Evolutionary conservation across 2,329 filamentous ascomycete species (phyloP).

Genomic region (Aureobasidium sp.): DNA sequence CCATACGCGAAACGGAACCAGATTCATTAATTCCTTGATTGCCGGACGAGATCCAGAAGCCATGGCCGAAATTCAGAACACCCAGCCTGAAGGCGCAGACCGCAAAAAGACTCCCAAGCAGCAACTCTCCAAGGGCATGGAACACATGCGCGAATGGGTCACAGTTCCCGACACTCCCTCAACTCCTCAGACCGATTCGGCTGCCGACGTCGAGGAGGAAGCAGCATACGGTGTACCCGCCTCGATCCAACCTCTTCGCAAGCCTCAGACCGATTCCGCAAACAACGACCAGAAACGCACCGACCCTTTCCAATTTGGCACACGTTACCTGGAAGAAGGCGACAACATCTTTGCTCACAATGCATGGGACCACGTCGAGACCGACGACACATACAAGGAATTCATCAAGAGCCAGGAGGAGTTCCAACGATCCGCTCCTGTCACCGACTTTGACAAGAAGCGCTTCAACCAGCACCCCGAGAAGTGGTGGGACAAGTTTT

Average conservation of each 20-base stretch:
- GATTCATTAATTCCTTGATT: not conserved
- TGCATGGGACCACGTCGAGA: constrained; percentile 96
- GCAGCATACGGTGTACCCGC: constrained; percentile 44
- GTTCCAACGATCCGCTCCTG: constrained; percentile 76
- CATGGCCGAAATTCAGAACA: not conserved
- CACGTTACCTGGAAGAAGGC: constrained; percentile 69
- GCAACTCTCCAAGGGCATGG: constrained; percentile 44
- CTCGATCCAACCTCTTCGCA: constrained; percentile 36
- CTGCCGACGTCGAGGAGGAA: constrained; percentile 16
- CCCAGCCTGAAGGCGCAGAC: not conserved
- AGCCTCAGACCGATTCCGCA: constrained; percentile 54
- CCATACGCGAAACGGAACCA: not conserved
- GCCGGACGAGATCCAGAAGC: not conserved
- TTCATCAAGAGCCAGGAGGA: constrained; percentile 79
- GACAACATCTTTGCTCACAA: constrained; percentile 97
- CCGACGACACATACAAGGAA: constrained; percentile 77
- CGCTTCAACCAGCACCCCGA: constrained; percentile 82
- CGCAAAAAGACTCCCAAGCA: constrained; percentile 26
- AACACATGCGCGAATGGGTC: constrained; percentile 43
- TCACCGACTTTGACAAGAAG: constrained; percentile 88
- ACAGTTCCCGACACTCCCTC: constrained; percentile 30
- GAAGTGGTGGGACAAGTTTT: constrained; percentile 98
- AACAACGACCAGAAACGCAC: constrained; percentile 72
- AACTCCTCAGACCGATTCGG: constrained; percentile 13
- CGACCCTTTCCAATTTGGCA: constrained; percentile 94